Conservation (phyloP, 169 alveolate genomes). For the Besnoitia besnoiti region DNA sequence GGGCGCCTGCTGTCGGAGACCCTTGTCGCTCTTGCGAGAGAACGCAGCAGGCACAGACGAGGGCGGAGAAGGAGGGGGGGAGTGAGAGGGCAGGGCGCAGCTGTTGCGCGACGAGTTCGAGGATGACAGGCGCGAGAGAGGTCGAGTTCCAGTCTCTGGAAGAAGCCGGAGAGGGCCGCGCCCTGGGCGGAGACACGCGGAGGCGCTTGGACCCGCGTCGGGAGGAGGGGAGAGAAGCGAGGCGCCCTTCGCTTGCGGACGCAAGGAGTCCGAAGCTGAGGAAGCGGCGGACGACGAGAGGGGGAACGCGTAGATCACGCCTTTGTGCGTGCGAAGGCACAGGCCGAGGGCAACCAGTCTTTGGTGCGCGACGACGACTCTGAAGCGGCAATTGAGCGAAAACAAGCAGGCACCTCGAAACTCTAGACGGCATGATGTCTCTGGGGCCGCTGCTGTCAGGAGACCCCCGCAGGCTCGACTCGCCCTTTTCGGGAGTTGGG, state of each 20-base stretch:
- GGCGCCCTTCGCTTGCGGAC: not conserved
- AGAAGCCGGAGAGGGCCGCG: not conserved
- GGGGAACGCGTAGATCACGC: slow-evolving; percentile 32
- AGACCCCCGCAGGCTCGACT: no score
- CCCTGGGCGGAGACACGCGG: not conserved
- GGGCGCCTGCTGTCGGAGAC: not conserved
- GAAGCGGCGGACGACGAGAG: not conserved
- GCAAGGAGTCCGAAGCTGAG: not conserved
- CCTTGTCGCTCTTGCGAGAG: not conserved
- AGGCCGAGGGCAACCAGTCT: not conserved
- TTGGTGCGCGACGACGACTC: slow-evolving; percentile 9
- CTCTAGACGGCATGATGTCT: no score
- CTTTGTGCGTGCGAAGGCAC: slow-evolving; percentile 34
- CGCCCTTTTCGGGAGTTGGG: no score
- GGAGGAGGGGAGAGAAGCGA: not conserved
- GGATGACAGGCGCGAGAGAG: not conserved
- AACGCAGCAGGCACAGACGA: not conserved
- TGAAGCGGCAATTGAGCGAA: not conserved
- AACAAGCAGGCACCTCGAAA: not conserved
- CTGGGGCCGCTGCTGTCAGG: no score
- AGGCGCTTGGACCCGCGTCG: not conserved
- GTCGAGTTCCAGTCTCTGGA: no score
- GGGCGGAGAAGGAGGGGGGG: not conserved
- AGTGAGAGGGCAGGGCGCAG: not conserved
- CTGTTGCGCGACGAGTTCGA: not conserved